phyloP scores from a whole-genome alignment of 73 alveolate species.

The Paramecium pentaurelia region DNA sequence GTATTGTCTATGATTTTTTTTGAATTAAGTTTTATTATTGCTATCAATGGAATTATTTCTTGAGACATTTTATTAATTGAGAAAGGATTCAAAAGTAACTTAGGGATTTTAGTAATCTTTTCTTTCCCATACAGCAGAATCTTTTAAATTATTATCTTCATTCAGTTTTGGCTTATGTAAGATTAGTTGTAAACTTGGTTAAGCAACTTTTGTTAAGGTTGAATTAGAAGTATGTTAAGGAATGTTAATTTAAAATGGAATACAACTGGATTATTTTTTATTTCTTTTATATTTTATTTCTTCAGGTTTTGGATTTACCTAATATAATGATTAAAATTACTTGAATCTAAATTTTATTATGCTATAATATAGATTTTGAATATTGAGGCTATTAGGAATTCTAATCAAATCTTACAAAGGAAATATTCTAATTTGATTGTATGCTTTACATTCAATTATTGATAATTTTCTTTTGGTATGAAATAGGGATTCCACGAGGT shows the following conservation, averaged over 20 bases:
- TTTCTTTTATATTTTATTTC: background rate
- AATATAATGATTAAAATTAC: background rate
- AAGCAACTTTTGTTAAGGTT: background rate
- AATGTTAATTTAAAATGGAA: constrained; percentile 9
- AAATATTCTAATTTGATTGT: background rate
- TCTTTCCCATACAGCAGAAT: constrained; percentile 46
- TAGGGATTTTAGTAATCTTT: background rate
- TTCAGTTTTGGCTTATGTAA: background rate
- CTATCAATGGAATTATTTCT: constrained; percentile 6
- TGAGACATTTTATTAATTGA: background rate
- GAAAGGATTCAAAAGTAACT: constrained; percentile 43
- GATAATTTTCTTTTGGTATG: background rate
- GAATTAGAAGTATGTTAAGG: background rate
- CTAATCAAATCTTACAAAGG: background rate
- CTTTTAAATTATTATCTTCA: background rate
- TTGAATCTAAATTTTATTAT: background rate
- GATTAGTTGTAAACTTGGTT: background rate
- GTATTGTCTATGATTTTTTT: background rate
- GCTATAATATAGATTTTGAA: background rate
- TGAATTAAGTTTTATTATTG: background rate
- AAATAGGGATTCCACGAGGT: background rate
- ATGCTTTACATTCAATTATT: background rate
- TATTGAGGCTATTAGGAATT: background rate
- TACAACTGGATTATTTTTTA: background rate
- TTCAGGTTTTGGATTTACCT: background rate